Base-by-base conservation (phyloP, 306 rosid species). In the Abrus pulchellus region DNA sequence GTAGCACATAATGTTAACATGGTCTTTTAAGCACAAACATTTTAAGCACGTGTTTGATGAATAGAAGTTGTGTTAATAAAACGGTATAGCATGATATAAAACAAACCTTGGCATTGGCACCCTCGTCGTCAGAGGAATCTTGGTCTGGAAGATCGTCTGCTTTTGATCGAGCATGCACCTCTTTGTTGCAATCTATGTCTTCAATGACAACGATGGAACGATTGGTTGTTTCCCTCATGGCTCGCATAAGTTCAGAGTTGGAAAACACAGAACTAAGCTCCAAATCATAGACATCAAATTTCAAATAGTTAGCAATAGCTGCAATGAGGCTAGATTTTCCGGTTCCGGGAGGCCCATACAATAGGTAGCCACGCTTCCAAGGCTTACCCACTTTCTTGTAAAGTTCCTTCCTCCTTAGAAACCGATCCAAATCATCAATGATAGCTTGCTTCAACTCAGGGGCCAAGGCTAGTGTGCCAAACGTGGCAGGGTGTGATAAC, bases 281-380 rank as follows among this genome's bases (percentile, higher is more conserved):
- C 85, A 87, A 84, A 81, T 84, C 85, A 74, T 81, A 84, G 10
- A 84, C 75, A 74, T 87, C 87, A 11, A 87, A 87, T 54, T 69
- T 81, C 74, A 84, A 81, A 13, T 83, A 40, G 9, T 84, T 77
- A 0, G 90, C 90, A 28, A 83, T 83, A 0, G 87, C 87, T 0
- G 82, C 90, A 36, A 87, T 56, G 13, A 87, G 81, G 49, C 85
- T 87, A 1, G 90, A 83, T 74, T 87, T 87, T 30, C 90, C 87
- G 0, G 87, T 87, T 5, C 90, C 87, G 0, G 90, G 90, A 36
- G 87, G 87, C 0, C 90, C 87, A 61, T 77, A 87, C 67, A 87
- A 41, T 0, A 87, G 43, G 33, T 87, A 87, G 0, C 90, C 87
- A 33, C 87, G 85, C 57, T 87, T 87, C 90, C 90, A 87, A 1